These are phyloP conservation scores for Gossypium lobatum DNA, from an alignment of 441 rosid species.

Conservation along the genomic window DNA sequence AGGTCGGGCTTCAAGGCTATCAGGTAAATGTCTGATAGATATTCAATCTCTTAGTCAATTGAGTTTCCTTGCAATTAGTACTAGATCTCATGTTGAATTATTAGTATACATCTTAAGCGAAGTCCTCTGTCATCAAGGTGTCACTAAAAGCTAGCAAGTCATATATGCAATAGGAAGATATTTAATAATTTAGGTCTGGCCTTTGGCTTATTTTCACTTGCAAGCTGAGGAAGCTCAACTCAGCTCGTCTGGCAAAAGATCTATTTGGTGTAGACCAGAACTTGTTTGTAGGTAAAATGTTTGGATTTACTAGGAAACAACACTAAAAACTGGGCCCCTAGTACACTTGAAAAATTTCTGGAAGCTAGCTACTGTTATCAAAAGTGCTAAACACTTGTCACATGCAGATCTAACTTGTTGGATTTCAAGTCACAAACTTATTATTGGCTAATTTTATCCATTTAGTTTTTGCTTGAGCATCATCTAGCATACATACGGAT, in stretches of 20 bases:
- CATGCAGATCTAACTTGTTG: background rate
- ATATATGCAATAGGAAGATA: background rate
- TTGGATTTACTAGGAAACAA: background rate
- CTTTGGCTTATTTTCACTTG: background rate
- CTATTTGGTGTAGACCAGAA: background rate
- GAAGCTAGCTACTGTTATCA: background rate
- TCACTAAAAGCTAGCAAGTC: background rate
- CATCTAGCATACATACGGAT: background rate
- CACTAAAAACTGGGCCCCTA: background rate
- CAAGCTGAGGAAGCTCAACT: background rate
- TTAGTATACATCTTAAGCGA: background rate
- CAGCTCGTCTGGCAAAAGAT: background rate
- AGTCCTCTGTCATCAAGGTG: background rate
- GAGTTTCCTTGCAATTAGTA: background rate
- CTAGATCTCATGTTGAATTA: background rate
- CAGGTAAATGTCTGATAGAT: conserved; percentile 53
- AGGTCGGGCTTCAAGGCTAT: conserved; percentile 78
- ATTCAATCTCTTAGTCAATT: conserved; percentile 3
- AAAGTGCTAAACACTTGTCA: conserved; percentile 2
- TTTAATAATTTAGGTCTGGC: background rate
- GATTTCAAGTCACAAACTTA: background rate
- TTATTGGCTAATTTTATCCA: background rate
- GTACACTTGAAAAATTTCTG: background rate
- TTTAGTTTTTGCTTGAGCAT: background rate
- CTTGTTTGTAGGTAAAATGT: background rate